Percentiles rank a stretch among this genome's conserved stretches.
These are phyloP conservation scores for Hirsutella minnesotensis DNA, from an alignment of 2,329 filamentous ascomycete species.

Conservation along the genomic window DNA sequence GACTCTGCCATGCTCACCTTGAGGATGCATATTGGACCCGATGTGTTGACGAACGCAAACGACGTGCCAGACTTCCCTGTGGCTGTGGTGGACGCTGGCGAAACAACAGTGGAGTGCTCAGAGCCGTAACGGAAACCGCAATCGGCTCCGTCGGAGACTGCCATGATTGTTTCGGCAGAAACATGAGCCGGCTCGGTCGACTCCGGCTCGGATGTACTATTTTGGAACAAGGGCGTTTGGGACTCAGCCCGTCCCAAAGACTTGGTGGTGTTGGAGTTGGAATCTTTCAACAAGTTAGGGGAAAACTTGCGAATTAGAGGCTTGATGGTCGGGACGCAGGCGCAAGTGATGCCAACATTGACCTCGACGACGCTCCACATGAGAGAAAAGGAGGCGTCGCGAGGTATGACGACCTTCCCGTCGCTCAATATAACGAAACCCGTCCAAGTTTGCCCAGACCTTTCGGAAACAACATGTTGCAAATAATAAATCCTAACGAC, in stretches of 20 bases:
- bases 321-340: constrained; percentile 82
- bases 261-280: constrained; percentile 25
- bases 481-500: constrained; percentile 85
- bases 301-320: constrained; percentile 60
- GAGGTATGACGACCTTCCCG: constrained; percentile 42
- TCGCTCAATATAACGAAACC: no score
- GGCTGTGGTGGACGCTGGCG: constrained; percentile 22
- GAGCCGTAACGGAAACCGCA: no score
- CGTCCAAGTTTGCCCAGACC: constrained; percentile 26
- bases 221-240: constrained; percentile 15
- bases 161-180: no score
- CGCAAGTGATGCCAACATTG: constrained; percentile 80
- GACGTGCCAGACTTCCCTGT: constrained; percentile 39
- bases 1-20: constrained; percentile 51
- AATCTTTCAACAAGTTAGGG: constrained; percentile 43
- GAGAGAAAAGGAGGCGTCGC: constrained; percentile 72
- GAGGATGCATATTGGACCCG: constrained; percentile 58
- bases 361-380: constrained; percentile 95
- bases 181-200: no score
- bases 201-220: no score
- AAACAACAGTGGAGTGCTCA: no score
- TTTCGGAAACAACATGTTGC: constrained; percentile 52
- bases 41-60: constrained; percentile 69
- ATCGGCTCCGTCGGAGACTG: no score
- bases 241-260: constrained; percentile 19